Base-by-base conservation (phyloP, 768 basidiomycete genomes). In the Tylopilus cervinicoccineus region DNA sequence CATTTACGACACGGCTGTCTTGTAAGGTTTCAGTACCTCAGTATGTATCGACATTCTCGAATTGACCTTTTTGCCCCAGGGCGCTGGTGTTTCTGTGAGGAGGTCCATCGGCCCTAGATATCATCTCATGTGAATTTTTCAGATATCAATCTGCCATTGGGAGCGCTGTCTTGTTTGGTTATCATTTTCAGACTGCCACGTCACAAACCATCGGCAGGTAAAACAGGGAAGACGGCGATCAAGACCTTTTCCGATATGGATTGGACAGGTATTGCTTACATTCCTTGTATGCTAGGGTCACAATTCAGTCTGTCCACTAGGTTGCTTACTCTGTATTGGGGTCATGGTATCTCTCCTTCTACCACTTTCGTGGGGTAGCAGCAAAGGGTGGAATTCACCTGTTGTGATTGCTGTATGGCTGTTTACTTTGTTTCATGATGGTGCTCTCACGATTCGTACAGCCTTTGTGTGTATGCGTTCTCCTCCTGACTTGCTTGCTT, bases 61-160 rank as follows among this genome's bases (percentile, higher is more conserved):
- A 37, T 32, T 51, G 33, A 55, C 16, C 24, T 34, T 6, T 47
- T 44, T 42, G 24, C 32, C 6, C 5, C 13, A 57, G 54, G 50
- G 54, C 48, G 48, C 22, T 55, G 54, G 56, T 55, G 56, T 47
- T 55, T 57, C 27, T 55, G 56, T 47, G 42, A 47, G 51, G n/a
- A 31, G 24, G 23, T 28, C 10, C 6, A 20, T 26, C 12, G 22
- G 31, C 43, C 14, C 2, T 42, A 19, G 34, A 43, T 23, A 26
- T 28, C 13, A 12, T 43, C n/a, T 52, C 11, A 52, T 13, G 26
- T 19, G 37, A 13, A 9, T 16, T 43, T 38, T 27, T 38, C 36
- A 55, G 51, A 55, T 22, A 48, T 55, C 22, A 56, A 56, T 45
- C 24, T 57, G 12, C 53, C 56, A 6, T 24, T 57, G 11, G 47